These are phyloP conservation scores for sunflower (Helianthus annuus) DNA, from an alignment of 129 eudicot genomes.

Conservation along the genomic window DNA sequence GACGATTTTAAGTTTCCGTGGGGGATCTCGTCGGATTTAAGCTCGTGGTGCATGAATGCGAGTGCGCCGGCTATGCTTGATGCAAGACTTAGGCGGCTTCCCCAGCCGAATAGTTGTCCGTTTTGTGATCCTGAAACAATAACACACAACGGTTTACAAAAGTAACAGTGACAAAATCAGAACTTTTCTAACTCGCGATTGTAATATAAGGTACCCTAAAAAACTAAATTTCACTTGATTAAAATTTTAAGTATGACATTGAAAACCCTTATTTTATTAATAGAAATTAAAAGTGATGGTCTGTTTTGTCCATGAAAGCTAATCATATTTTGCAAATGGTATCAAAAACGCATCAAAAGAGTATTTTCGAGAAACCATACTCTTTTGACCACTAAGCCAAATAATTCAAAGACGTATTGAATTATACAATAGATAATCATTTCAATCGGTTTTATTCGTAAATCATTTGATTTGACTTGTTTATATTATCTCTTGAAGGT, in stretches of 20 bases:
- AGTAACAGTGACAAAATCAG: neutral
- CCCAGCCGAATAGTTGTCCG: constrained; percentile 60
- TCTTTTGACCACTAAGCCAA: neutral
- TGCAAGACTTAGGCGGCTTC: constrained; percentile 57
- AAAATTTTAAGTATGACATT: too few relatives aligned
- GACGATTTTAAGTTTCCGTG: constrained; percentile 80
- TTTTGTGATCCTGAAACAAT: constrained; percentile 57
- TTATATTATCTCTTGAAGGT: neutral
- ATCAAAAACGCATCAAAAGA: too few relatives aligned
- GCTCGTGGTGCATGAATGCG: constrained; percentile 72
- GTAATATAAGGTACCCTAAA: too few relatives aligned
- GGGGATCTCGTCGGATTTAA: constrained; percentile 52
- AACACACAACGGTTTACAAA: constrained; percentile 5
- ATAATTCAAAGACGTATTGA: neutral
- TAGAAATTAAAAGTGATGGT: neutral
- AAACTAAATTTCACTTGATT: too few relatives aligned
- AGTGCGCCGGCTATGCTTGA: constrained; percentile 55
- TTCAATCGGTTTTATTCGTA: neutral
- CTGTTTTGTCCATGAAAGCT: too few relatives aligned
- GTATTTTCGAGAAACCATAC: neutral
- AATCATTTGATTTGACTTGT: neutral
- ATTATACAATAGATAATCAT: neutral
- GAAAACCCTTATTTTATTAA: neutral
- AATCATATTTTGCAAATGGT: too few relatives aligned
- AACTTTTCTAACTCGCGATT: neutral